Evolutionary conservation across 345 rosid genomes (phyloP).

Genomic region (Heritiera littoralis): DNA sequence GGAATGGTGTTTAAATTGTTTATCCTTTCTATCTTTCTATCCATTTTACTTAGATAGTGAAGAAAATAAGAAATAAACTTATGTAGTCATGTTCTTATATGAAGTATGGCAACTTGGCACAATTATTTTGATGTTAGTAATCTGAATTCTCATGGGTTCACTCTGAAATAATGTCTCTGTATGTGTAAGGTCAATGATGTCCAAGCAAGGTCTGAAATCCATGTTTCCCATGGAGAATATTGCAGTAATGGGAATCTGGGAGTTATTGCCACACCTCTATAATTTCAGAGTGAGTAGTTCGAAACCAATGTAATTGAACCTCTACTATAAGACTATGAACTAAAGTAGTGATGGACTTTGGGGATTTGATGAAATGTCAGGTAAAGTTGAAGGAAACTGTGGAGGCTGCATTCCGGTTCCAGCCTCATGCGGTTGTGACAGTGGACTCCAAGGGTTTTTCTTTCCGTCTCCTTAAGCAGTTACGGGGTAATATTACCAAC

Average conservation of each 20-base stretch:
- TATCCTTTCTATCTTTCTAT: not conserved
- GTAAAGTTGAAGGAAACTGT: slow-evolving; percentile 64
- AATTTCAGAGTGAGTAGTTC: slow-evolving; percentile 68
- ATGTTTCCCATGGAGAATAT: slow-evolving; percentile 88
- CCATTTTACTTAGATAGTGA: not conserved
- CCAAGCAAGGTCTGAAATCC: slow-evolving; percentile 64
- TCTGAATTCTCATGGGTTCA: not conserved
- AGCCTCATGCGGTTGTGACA: slow-evolving; percentile 87
- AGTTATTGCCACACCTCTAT: slow-evolving; percentile 75
- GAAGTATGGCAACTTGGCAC: not conserved
- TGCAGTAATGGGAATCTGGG: slow-evolving; percentile 94
- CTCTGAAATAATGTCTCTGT: slow-evolving; percentile 13
- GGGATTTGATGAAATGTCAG: slow-evolving; percentile 39
- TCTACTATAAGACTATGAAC: not conserved
- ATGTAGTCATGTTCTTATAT: not conserved
- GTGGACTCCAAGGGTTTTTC: slow-evolving; percentile 95
- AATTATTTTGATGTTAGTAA: slow-evolving; percentile 6
- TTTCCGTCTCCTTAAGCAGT: slow-evolving; percentile 74
- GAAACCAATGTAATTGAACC: slow-evolving; percentile 2
- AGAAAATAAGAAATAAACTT: not conserved
- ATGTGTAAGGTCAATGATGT: slow-evolving; percentile 65
- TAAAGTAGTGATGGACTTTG: not conserved
- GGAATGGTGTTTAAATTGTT: not conserved
- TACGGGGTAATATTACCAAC: slow-evolving; percentile 51
- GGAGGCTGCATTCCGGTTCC: slow-evolving; percentile 66